A percentile compares a stretch with the other conserved stretches of the same genome.
phyloP scores from a whole-genome alignment of 768 basidiomycete species.

The Mycena maculata region DNA sequence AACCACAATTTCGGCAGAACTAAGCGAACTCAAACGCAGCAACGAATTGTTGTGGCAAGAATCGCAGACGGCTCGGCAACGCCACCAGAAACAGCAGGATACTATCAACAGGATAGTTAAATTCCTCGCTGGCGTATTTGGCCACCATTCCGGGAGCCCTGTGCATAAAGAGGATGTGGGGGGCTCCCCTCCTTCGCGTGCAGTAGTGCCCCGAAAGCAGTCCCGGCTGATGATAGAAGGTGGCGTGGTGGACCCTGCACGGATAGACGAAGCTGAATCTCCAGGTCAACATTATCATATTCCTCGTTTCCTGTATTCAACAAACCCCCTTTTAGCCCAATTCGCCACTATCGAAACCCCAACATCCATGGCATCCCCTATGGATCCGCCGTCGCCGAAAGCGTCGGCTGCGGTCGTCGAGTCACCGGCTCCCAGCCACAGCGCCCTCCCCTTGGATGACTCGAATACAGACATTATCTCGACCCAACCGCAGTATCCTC shows the following conservation, averaged over 20 bases:
- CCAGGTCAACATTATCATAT: slow-evolving; percentile 32
- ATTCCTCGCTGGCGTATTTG: slow-evolving; percentile 94
- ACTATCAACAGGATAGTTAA: slow-evolving; percentile 96
- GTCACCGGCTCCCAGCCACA: slow-evolving; percentile 34
- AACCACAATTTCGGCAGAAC: slow-evolving; percentile 87
- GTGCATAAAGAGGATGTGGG: slow-evolving; percentile 49
- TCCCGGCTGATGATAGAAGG: slow-evolving; percentile 79
- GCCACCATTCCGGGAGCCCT: slow-evolving; percentile 56
- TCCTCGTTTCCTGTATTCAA: slow-evolving; percentile 16
- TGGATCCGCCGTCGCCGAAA: slow-evolving; percentile 26
- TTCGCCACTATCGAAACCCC: slow-evolving; percentile 35
- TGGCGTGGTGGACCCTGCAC: slow-evolving; percentile 51
- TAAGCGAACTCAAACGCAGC: slow-evolving; percentile 87
- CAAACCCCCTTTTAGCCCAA: slow-evolving; percentile 16
- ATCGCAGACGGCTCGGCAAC: slow-evolving; percentile 78
- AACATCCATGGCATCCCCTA: slow-evolving; percentile 23
- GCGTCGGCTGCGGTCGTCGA: slow-evolving; percentile 3
- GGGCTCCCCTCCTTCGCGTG: slow-evolving; percentile 45
- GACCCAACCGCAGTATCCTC: slow-evolving; percentile 26
- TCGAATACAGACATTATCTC: slow-evolving; percentile 31
- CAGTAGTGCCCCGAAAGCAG: slow-evolving; percentile 61
- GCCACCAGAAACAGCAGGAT: slow-evolving; percentile 93
- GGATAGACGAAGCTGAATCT: slow-evolving; percentile 56
- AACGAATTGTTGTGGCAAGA: slow-evolving; percentile 97
- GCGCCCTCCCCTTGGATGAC: slow-evolving; percentile 39